Base-by-base conservation (phyloP, 805 yeast genomes). In the Kodamaea fukazawae region DNA sequence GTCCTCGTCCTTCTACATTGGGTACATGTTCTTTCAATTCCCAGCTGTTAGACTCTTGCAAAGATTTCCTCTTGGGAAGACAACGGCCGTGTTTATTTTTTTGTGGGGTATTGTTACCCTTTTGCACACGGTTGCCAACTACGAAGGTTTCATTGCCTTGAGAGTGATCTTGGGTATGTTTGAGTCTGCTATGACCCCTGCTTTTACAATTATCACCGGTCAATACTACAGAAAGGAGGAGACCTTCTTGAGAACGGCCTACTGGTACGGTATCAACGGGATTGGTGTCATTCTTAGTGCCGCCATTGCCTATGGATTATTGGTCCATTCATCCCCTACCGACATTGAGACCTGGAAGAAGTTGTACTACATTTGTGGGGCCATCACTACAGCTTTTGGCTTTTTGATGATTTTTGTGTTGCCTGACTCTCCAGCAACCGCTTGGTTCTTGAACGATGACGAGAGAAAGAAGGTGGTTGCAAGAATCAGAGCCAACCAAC, bases 21-120 rank as follows among this genome's bases (percentile, higher is more conserved):
- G 89, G 2, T 83, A 81, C 53, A 55, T 83, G 35, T 65, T 62
- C 7, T 80, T n/a, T n/a, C n/a, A n/a, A n/a, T n/a, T n/a, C n/a
- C n/a, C n/a, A n/a, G n/a, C n/a, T n/a, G n/a, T n/a, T n/a, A n/a
- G n/a, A n/a, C n/a, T n/a, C n/a, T n/a, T n/a, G n/a, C n/a, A n/a
- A n/a, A n/a, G n/a, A n/a, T 78, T 51, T 47, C 34, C 50, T 51
- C 32, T 43, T 57, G 13, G 40, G 60, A 29, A 54, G 58, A 1
- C 56, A 58, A 3, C 42, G 54, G 18, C 54, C 60, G 60, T 56
- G 54, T 30, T 45, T 55, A 12, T 51, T n/a, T n/a, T n/a, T n/a
- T n/a, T n/a, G n/a, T n/a, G n/a, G n/a, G n/a, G n/a, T n/a, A n/a
- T n/a, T n/a, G n/a, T n/a, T n/a, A n/a, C n/a, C n/a, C n/a, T n/a